These are phyloP conservation scores for Cystoderma amianthinum DNA, from an alignment of 768 basidiomycete species.

Conservation along the genomic window DNA sequence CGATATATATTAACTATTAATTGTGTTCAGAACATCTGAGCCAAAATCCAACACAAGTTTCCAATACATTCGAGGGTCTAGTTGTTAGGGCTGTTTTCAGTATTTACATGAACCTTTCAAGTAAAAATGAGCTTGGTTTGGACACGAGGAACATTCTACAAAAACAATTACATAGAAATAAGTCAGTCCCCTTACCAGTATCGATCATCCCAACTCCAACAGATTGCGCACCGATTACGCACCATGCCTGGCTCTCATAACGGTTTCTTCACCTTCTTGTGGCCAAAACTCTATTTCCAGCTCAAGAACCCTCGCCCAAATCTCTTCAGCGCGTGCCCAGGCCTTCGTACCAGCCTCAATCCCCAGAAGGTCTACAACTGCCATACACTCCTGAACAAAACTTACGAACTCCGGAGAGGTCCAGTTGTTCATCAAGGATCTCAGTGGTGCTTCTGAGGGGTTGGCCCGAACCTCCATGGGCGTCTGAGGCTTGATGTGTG, in stretches of 20 bases:
- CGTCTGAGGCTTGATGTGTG: constrained; percentile 4
- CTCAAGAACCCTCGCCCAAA: constrained; percentile 54
- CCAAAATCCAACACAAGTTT: too few relatives aligned
- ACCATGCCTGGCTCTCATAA: constrained; percentile 8
- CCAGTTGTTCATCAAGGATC: constrained; percentile 59
- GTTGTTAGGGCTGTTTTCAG: too few relatives aligned
- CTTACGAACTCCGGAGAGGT: constrained; percentile 41
- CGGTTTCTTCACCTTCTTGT: constrained; percentile 24
- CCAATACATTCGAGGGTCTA: too few relatives aligned
- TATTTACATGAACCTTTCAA: too few relatives aligned
- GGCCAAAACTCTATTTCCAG: constrained; percentile 62
- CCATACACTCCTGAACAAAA: constrained; percentile 45
- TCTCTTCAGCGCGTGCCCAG: constrained; percentile 35
- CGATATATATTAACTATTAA: too few relatives aligned
- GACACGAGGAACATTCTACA: too few relatives aligned
- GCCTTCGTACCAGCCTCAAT: constrained; percentile 25
- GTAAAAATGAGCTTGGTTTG: too few relatives aligned
- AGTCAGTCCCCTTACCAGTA: too few relatives aligned
- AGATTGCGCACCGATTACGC: too few relatives aligned
- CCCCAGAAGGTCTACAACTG: constrained; percentile 36
- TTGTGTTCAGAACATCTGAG: too few relatives aligned
- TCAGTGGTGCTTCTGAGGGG: constrained; percentile 21
- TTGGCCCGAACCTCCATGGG: constrained; percentile 4
- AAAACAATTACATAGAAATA: too few relatives aligned
- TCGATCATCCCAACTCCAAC: too few relatives aligned